Conservation (phyloP, 164 flowering plant genomes). For the Protea cynaroides region DNA sequence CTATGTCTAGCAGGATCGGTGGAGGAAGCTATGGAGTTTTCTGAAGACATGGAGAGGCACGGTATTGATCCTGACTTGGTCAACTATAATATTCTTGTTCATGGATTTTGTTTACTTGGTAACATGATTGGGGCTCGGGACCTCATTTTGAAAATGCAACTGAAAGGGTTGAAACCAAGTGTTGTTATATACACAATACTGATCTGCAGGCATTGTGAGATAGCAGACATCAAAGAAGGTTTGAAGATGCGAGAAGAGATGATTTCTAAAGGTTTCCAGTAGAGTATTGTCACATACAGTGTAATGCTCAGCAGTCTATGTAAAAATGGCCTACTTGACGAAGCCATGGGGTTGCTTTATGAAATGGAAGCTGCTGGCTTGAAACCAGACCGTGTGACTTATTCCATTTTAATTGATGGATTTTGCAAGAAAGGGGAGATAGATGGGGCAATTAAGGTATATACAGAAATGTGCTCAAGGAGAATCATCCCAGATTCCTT, state of each 20-base stretch:
- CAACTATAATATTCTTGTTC: constrained; percentile 53
- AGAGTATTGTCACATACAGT: constrained; percentile 37
- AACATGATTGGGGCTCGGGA: constrained; percentile 33
- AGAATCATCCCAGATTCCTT: constrained; percentile 38
- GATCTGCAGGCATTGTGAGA: constrained; percentile 50
- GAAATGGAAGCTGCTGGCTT: constrained; percentile 44
- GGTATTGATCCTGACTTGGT: constrained; percentile 58
- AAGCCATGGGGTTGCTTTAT: constrained; percentile 44
- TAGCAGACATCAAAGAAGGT: constrained; percentile 44
- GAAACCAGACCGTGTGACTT: constrained; percentile 46
- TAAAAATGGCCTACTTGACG: constrained; percentile 40
- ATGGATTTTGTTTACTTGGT: constrained; percentile 56
- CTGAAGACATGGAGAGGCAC: constrained; percentile 53
- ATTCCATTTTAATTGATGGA: constrained; percentile 61
- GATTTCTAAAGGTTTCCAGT: constrained; percentile 38
- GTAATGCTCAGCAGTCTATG: constrained; percentile 54
- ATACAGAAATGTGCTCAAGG: constrained; percentile 38
- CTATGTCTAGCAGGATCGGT: constrained; percentile 54
- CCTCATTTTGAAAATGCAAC: constrained; percentile 33
- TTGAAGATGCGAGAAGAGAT: constrained; percentile 43
- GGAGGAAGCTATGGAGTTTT: constrained; percentile 55
- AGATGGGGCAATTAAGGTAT: constrained; percentile 38
- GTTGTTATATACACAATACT: constrained; percentile 42
- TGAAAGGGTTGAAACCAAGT: constrained; percentile 39
- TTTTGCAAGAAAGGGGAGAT: constrained; percentile 60